phyloP scores from a whole-genome alignment of 2,329 filamentous ascomycete genomes.

The Lachnellula subtilissima region DNA sequence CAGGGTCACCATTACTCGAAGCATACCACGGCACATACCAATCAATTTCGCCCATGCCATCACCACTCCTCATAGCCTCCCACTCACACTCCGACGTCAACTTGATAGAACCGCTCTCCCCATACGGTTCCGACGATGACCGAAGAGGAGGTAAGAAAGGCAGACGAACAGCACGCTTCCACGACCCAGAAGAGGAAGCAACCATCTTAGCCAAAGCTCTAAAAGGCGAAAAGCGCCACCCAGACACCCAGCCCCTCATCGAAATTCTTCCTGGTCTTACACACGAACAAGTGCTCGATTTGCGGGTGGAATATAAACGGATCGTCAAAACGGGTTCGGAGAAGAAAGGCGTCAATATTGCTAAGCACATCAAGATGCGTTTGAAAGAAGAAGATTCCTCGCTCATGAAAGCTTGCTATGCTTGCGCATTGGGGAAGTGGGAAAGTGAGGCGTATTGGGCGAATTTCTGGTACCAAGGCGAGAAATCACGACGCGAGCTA shows the following conservation, averaged over 20 bases:
- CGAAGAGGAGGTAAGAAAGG: slow-evolving; percentile 35
- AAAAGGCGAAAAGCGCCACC: slow-evolving; percentile 46
- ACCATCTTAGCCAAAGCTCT: slow-evolving; percentile 71
- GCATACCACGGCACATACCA: slow-evolving; percentile 93
- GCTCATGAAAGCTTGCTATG: slow-evolving; percentile 88
- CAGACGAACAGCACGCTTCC: slow-evolving; percentile 66
- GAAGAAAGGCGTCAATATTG: slow-evolving; percentile 75
- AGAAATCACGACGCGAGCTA: slow-evolving; percentile 77
- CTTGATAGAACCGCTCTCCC: slow-evolving; percentile 48
- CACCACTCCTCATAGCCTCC: slow-evolving; percentile 59
- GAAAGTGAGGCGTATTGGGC: slow-evolving; percentile 97
- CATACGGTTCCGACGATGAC: slow-evolving; percentile 46
- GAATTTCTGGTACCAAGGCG: slow-evolving; percentile 94
- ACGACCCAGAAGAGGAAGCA: slow-evolving; percentile 78
- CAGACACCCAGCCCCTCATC: slow-evolving; percentile 68
- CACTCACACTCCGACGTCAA: slow-evolving; percentile 40
- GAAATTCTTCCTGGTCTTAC: slow-evolving; percentile 80
- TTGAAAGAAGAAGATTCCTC: slow-evolving; percentile 69
- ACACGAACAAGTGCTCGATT: slow-evolving; percentile 80
- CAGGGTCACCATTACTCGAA: slow-evolving; percentile 81
- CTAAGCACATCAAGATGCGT: slow-evolving; percentile 74
- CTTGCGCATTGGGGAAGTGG: slow-evolving; percentile 83
- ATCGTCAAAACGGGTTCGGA: slow-evolving; percentile 73
- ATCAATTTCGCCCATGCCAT: slow-evolving; percentile 90
- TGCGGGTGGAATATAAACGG: slow-evolving; percentile 86